Evolutionary conservation across 2,329 filamentous ascomycete genomes (phyloP).

Genomic region (Spiromastix sp.): DNA sequence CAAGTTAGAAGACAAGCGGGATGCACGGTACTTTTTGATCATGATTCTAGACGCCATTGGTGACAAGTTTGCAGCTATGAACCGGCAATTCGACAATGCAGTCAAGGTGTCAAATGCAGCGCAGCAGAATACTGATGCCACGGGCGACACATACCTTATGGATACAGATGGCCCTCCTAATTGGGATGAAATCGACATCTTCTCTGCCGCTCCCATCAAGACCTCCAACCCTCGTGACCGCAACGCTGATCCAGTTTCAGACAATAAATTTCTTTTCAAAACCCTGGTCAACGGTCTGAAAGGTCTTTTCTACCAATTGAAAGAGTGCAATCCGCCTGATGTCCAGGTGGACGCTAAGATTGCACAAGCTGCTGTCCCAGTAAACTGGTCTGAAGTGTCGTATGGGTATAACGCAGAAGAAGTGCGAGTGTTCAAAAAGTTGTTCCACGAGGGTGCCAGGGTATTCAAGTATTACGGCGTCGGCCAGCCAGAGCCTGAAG

Average conservation of each 20-base stretch:
- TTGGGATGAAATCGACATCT: conserved; percentile 98
- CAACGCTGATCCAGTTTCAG: conserved; percentile 78
- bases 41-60: conserved; percentile 97
- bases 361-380: too few relatives aligned
- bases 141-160: conserved; percentile 70
- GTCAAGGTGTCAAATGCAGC: conserved; percentile 81
- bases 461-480: conserved; percentile 97
- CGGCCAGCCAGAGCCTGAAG: conserved; percentile 64
- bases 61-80: conserved; percentile 98
- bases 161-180: conserved; percentile 73
- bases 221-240: conserved; percentile 84
- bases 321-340: conserved; percentile 68
- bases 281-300: conserved; percentile 93
- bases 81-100: conserved; percentile 86
- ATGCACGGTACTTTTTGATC: conserved; percentile 89
- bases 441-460: conserved; percentile 91
- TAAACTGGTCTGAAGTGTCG: conserved; percentile 91
- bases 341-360: conserved; percentile 63
- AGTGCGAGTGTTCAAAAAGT: conserved; percentile 88
- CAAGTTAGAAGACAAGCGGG: conserved; percentile 82
- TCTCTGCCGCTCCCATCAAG: conserved; percentile 91
- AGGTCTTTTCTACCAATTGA: conserved; percentile 90
- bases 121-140: conserved; percentile 54
- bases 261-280: conserved; percentile 97
- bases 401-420: conserved; percentile 97